Conservation (phyloP, 139 green algal species). For the Yamagishiella unicocca region DNA sequence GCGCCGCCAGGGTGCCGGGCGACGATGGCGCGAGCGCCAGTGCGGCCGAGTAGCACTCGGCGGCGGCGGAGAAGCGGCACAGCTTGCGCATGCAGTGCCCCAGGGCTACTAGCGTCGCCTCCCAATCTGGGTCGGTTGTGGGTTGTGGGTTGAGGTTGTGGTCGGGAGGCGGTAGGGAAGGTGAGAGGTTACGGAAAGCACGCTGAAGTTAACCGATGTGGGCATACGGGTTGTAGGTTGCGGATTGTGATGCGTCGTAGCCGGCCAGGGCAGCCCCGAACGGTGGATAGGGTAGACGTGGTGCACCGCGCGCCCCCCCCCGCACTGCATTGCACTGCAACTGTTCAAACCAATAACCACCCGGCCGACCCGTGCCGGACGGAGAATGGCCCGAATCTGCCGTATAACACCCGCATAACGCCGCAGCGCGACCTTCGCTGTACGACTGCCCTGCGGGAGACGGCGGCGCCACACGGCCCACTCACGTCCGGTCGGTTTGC, state of each 20-base stretch:
- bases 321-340: not conserved
- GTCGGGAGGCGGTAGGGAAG: not conserved
- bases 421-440: not conserved
- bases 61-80: conserved; percentile 3
- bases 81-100: conserved; percentile 91
- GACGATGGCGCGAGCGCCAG: conserved; percentile 72
- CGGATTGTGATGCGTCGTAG: not conserved
- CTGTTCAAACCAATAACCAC: not conserved
- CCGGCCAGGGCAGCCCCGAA: too few species aligned
- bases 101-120: conserved; percentile 89
- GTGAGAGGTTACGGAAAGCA: too few species aligned
- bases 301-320: not conserved
- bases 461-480: not conserved
- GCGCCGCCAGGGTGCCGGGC: conserved; percentile 78
- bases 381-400: not conserved
- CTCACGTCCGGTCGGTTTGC: conserved; percentile 36
- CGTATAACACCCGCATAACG: not conserved
- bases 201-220: not conserved
- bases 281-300: too few species aligned
- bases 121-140: conserved; percentile 68
- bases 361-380: too few species aligned
- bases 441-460: too few species aligned
- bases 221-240: not conserved
- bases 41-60: conserved; percentile 38
- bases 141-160: not conserved